A percentile compares a stretch with the other conserved stretches of the same genome.
phyloP scores from a whole-genome alignment of 306 rosid species.

The Macrotyloma uniflorum region DNA sequence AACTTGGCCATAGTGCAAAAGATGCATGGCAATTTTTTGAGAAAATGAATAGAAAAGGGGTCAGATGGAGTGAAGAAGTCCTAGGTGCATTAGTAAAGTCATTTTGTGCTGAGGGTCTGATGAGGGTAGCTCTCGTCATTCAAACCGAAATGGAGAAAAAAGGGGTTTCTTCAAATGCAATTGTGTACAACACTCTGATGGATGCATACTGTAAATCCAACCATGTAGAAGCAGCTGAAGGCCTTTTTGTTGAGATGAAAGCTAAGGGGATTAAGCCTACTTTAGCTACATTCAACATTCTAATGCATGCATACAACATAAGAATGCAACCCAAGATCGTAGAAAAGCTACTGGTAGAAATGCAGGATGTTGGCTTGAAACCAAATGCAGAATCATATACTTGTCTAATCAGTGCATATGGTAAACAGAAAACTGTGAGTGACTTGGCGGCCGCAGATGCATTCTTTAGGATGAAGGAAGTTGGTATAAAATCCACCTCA shows the following conservation, averaged over 20 bases:
- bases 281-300: constrained; percentile 64
- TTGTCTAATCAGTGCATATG: constrained; percentile 85
- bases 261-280: constrained; percentile 75
- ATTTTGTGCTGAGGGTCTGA: constrained; percentile 82
- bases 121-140: constrained; percentile 79
- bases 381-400: constrained; percentile 82
- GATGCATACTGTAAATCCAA: constrained; percentile 71
- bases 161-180: constrained; percentile 64
- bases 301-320: constrained; percentile 80
- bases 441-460: constrained; percentile 94
- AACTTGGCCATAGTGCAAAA: constrained; percentile 75
- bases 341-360: constrained; percentile 75
- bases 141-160: constrained; percentile 79
- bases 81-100: constrained; percentile 76
- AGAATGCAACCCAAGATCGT: constrained; percentile 88
- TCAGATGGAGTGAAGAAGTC: constrained; percentile 78
- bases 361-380: constrained; percentile 76
- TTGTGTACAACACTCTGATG: constrained; percentile 81
- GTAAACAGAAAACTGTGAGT: constrained; percentile 69
- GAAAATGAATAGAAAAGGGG: constrained; percentile 86
- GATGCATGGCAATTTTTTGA: constrained; percentile 88
- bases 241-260: constrained; percentile 84
- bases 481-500: constrained; percentile 75
- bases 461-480: constrained; percentile 83
- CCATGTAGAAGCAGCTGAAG: constrained; percentile 87